Base-by-base conservation (phyloP, 768 basidiomycete genomes). In the Dendrothele bispora region DNA sequence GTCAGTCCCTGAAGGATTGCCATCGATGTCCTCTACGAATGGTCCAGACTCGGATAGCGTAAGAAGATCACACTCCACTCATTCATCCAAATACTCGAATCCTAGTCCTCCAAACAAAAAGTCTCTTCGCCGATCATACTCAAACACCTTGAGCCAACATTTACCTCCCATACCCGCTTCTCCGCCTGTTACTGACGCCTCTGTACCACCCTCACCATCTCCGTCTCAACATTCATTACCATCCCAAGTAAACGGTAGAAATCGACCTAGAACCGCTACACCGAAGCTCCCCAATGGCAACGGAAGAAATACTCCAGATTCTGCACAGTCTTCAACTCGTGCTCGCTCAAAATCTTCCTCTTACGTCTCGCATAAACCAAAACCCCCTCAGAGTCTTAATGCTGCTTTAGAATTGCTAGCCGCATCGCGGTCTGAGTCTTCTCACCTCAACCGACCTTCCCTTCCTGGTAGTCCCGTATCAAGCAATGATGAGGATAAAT, bases 131-230 rank as follows among this genome's bases (percentile, higher is more conserved):
- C 59, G 60, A 48, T 61, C 69, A 11, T 64, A 65, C 51, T 51
- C 69, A 6, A 68, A 67, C 49, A 55, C 61, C 20, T 56, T 65
- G 36, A 62, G 65, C 26, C 67, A 71, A 27, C 73, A 82, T 44
- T 69, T 86, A 28, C 75, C 83, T 24, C 80, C 84, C 21, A 85
- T 86, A 43, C 84, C 84, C 43, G 80, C 80, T 35, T 90, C 88
- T 37, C 84, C 84, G 1, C 82, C 82, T 55, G 60, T 70, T 11
- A 82, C 83, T 25, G 86, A 88, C 39, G 74, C 69, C 34, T 82
- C 86, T 36, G 63, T 71, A 15, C 78, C 84, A 39, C 73, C 79
- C 12, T 81, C 83, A 6, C 68, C 74, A 74, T 75, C 61, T 73
- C 75, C 32, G 51, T 57, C n/a, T 56, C 65, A 20, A 55, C 63